Conservation (phyloP, 257 asterid species). For the Ballota nigra region DNA sequence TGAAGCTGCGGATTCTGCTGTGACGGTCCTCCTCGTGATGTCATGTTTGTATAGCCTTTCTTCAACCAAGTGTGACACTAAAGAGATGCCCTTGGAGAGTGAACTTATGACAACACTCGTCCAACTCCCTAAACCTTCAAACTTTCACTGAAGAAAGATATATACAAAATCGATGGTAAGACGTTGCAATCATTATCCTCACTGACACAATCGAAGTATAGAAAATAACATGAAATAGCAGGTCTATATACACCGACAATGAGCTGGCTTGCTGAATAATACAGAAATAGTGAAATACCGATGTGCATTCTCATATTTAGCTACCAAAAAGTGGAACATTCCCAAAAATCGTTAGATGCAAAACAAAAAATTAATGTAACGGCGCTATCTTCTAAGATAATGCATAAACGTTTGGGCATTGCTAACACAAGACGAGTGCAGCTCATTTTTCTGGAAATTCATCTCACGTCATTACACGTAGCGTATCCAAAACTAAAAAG, state of each 20-base stretch:
- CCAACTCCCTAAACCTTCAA: conserved; percentile 1
- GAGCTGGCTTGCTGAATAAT: conserved; percentile 5
- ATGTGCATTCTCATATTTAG: conserved; percentile 5
- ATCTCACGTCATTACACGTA: neutral
- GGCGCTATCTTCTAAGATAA: neutral
- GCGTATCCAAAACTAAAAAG: conserved; percentile 2
- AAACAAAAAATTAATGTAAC: neutral
- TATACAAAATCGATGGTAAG: neutral
- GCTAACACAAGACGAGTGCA: neutral
- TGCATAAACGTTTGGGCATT: neutral
- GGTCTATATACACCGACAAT: neutral
- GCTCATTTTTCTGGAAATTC: neutral
- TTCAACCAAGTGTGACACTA: conserved; percentile 22
- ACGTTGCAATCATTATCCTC: neutral
- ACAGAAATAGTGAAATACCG: neutral
- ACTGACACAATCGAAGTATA: neutral
- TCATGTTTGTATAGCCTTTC: conserved; percentile 42
- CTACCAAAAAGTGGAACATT: neutral
- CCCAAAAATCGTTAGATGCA: neutral
- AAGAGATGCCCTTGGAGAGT: conserved; percentile 2
- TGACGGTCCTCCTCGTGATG: conserved; percentile 69
- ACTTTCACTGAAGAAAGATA: neutral
- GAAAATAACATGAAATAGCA: neutral
- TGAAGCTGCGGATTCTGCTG: conserved; percentile 67
- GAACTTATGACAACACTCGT: neutral